Conservation (phyloP, 2,329 filamentous ascomycete genomes). For the Lasiodiplodia sp. region DNA sequence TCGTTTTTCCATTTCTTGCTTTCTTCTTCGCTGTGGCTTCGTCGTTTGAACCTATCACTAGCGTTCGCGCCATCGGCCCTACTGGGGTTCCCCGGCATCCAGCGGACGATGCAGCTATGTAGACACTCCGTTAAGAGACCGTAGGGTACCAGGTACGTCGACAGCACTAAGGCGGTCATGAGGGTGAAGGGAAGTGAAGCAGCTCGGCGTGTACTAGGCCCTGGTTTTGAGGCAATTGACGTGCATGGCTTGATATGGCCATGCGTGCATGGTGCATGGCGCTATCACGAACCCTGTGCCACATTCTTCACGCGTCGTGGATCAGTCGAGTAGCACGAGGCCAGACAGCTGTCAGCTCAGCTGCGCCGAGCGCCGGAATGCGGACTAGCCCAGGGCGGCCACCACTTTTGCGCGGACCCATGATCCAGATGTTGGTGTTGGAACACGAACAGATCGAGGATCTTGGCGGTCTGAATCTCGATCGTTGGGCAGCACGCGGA, state of each 20-base stretch:
- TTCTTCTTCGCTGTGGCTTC: neutral
- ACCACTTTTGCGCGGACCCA: constrained; percentile 11
- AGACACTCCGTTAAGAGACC: neutral
- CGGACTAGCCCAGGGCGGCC: constrained; percentile 1
- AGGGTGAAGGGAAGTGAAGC: neutral
- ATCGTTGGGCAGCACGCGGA: constrained; percentile 26
- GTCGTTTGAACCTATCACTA: neutral
- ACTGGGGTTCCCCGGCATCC: neutral
- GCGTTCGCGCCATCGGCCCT: neutral
- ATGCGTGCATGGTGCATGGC: neutral
- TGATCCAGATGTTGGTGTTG: constrained; percentile 15
- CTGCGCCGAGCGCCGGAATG: constrained; percentile 17
- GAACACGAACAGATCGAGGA: constrained; percentile 7
- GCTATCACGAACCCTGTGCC: neutral
- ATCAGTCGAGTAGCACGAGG: constrained; percentile 20
- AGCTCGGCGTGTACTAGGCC: neutral
- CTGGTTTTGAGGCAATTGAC: neutral
- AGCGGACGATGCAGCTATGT: neutral
- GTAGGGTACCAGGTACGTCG: neutral
- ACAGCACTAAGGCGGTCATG: neutral
- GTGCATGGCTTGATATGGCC: neutral
- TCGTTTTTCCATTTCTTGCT: neutral
- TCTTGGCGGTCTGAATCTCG: constrained; percentile 1
- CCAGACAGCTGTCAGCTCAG: constrained; percentile 8
- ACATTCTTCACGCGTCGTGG: constrained; percentile 7